These are phyloP conservation scores for Polyporus tsugae DNA, from an alignment of 1,284 basidiomycete genomes.

Conservation along the genomic window DNA sequence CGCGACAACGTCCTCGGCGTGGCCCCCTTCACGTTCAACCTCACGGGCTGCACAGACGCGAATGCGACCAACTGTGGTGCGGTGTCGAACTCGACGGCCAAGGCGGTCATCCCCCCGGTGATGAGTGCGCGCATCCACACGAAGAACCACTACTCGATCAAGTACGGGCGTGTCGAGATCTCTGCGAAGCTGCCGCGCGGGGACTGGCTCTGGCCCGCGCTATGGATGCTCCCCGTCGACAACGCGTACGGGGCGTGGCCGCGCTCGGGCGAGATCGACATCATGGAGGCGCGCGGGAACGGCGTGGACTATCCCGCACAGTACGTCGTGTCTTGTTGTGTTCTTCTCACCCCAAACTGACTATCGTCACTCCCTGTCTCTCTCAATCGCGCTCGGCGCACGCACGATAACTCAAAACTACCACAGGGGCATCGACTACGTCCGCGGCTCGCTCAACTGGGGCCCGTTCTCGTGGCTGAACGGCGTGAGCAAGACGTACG, in stretches of 20 bases:
- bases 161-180: conserved; percentile 86
- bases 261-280: conserved; percentile 81
- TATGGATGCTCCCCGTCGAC: conserved; percentile 90
- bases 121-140: conserved; percentile 84
- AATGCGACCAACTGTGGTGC: conserved; percentile 67
- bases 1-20: conserved; percentile 65
- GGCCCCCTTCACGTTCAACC: conserved; percentile 69
- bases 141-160: conserved; percentile 71
- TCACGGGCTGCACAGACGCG: conserved; percentile 78
- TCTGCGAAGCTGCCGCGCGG: conserved; percentile 80
- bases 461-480: conserved; percentile 80
- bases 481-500: conserved; percentile 77
- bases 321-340: conserved; percentile 48
- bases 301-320: conserved; percentile 70
- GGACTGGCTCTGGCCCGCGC: conserved; percentile 73
- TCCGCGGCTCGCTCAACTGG: conserved; percentile 86
- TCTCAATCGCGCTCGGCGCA: background rate
- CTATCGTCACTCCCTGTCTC: background rate
- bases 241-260: conserved; percentile 87
- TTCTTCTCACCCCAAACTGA: background rate
- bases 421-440: conserved; percentile 74
- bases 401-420: background rate
- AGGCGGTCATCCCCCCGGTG: conserved; percentile 79
- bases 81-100: conserved; percentile 61
- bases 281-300: conserved; percentile 84